Evolutionary conservation across 2,329 filamentous ascomycete species (phyloP), one percentile per base, ranked within the genome.

Genomic region (Colletotrichum chrysophilum): DNA sequence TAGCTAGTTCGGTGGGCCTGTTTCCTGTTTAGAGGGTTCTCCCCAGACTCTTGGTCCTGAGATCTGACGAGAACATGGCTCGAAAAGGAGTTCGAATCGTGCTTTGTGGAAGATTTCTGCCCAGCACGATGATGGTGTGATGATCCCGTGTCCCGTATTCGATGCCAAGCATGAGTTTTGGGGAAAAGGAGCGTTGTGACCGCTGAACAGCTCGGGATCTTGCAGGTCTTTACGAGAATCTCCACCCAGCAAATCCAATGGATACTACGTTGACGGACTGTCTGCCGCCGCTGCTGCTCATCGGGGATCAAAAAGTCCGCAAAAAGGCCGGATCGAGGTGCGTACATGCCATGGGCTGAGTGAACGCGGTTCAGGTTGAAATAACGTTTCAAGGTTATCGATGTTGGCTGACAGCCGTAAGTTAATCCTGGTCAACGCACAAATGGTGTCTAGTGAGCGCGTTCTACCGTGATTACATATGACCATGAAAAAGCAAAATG

Each of bases 1-100:
- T 74, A 70, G 34, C 61, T 61, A 71, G 60, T 66, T 70, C 43
- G 52, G 71, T 70, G 66, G 71, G 32, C 48, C 66, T 61, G 71
- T 74, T 74, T 70, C 71, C 67, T 70, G 48, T 74, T 74, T 52
- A 74, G 60, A 71, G 71, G 24, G 21, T 34, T 52, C 24, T 34
- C 43, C 66, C 71, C 66, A 56, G n/a, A 60, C 28, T 48, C 66
- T 58, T 56, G 71, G 64, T 62, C 26, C 64, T 61, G 38, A 9
- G 71, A 48, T 64, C 32, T 21, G 56, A 55, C 58, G 30, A n/a
- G 26, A 58, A 60, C 28, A 34, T 58, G 66, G 58, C 13, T 34
- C 32, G 24, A 65, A 70, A 34, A 26, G 32, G 66, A 65, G 58
- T 6, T 12, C 5, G 18, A 7, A 32, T 64, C 71, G 5, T 70